Base-by-base conservation (phyloP, 1,284 basidiomycete species). In the Fomes fomentarius region DNA sequence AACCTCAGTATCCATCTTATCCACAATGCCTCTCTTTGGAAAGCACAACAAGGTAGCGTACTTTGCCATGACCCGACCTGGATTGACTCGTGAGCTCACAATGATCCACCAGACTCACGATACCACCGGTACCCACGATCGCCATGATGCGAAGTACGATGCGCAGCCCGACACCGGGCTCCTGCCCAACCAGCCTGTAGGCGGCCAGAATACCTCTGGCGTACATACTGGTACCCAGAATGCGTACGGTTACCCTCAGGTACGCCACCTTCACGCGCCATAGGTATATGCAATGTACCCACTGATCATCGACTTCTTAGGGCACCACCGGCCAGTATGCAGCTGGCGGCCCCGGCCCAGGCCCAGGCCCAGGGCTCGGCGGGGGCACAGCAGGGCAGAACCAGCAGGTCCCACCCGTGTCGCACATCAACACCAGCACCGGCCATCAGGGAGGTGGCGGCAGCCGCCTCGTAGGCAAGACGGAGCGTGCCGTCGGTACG, bases 401-500 rank as follows among this genome's bases (percentile, higher is more conserved):
- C 33, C 56, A 60, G 21, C 30, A 52, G 19, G 43, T 68, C 28
- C 60, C 66, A 17, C 65, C 67, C 39, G 54, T 60, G 14, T 21
- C 50, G 22, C 66, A 68, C 47, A 56, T 66, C 58, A 64, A 65
- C 57, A 28, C 44, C 10, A 21, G 22, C 19, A 14, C 42, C 17
- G 11, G 17, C 24, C 19, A 11, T 10, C 30, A 40, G 7, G 51
- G 58, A 9, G 63, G 66, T 31, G 62, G 66, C 7, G 61, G 63
- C 9, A 66, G 68, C 11, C 62, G 71, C 2, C 59, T 76, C 31
- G 72, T 72, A 2, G 81, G 80, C 24, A 81, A 81, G 57, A 68
- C 80, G 24, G 80, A 84, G 66, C 73, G 76, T 6, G 76, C 74
- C 6, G 63, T 80, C 28, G 82, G 81, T 4, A 63, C 71, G 7